These are phyloP conservation scores for Allantophomopsis cytisporea DNA, from an alignment of 2,329 filamentous ascomycete species.

Conservation along the genomic window DNA sequence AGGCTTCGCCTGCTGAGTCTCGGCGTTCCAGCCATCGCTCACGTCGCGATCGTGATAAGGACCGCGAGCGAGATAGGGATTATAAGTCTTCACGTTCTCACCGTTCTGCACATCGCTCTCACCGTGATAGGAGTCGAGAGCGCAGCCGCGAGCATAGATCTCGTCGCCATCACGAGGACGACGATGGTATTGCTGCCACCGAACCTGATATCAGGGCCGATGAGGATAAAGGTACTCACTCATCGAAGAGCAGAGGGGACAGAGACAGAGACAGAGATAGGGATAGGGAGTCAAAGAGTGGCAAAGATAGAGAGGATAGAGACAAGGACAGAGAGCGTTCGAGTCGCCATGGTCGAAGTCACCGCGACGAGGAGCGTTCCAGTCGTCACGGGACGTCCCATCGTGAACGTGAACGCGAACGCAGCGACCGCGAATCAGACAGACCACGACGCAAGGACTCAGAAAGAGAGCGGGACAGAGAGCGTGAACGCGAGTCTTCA, in stretches of 20 bases:
- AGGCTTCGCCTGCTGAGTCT: constrained; percentile 46
- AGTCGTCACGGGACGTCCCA: not conserved
- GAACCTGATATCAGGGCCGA: too few species aligned
- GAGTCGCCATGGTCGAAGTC: constrained; percentile 13
- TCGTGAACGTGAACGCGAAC: not conserved
- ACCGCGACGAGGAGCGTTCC: constrained; percentile 5
- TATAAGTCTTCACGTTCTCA: constrained; percentile 14
- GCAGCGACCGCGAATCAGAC: not conserved
- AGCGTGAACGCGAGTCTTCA: constrained; percentile 6
- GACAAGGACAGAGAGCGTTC: constrained; percentile 23
- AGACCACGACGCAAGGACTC: constrained; percentile 9
- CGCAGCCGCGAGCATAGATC: not conserved
- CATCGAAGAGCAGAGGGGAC: too few species aligned
- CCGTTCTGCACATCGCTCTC: constrained; percentile 2
- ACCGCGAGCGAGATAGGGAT: constrained; percentile 23
- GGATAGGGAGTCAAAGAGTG: too few species aligned
- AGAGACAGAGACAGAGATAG: too few species aligned
- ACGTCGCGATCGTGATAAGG: constrained; percentile 30
- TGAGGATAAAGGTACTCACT: too few species aligned
- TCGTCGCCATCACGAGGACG: not conserved
- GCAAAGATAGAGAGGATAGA: constrained; percentile 9
- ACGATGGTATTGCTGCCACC: not conserved
- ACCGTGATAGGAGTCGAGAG: constrained; percentile 17
- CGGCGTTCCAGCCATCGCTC: constrained; percentile 45
- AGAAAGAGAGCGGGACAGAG: constrained; percentile 7